Conservation (phyloP, 2,329 filamentous ascomycete species). For the Fusarium piperis region DNA sequence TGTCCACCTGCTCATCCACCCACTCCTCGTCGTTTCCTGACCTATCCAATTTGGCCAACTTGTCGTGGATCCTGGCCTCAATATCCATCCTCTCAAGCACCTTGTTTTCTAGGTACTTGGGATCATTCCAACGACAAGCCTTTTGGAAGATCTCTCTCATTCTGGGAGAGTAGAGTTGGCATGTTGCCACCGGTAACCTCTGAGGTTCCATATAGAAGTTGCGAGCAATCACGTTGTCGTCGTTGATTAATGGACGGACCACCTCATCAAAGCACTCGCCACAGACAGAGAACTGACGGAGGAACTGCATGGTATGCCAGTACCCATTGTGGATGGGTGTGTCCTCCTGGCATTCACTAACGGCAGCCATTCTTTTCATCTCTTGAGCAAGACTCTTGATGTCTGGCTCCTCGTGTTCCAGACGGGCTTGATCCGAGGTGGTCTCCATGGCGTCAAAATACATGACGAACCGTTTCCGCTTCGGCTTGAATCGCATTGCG, state of each 20-base stretch:
- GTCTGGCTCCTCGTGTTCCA: constrained; percentile 60
- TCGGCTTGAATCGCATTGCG: constrained; percentile 69
- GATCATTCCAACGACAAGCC: constrained; percentile 73
- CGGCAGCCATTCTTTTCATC: constrained; percentile 65
- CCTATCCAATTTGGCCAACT: constrained; percentile 57
- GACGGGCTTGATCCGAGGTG: constrained; percentile 61
- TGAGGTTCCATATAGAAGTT: constrained; percentile 72
- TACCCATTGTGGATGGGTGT: constrained; percentile 67
- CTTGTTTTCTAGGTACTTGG: constrained; percentile 67
- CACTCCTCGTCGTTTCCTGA: constrained; percentile 48
- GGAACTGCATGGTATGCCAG: constrained; percentile 81
- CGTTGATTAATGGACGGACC: constrained; percentile 73
- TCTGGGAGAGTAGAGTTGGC: constrained; percentile 81
- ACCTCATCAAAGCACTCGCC: constrained; percentile 86
- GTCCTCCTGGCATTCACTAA: constrained; percentile 73
- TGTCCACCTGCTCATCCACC: constrained; percentile 56
- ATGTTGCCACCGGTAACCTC: constrained; percentile 65
- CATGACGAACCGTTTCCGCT: constrained; percentile 63
- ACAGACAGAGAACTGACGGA: constrained; percentile 85
- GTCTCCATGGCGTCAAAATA: constrained; percentile 71
- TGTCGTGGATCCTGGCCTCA: constrained; percentile 67
- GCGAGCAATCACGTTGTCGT: constrained; percentile 64
- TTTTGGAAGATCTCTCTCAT: constrained; percentile 80
- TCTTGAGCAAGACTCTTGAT: constrained; percentile 71
- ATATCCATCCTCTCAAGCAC: constrained; percentile 68